A percentile compares a stretch with the other conserved stretches of the same genome.
Conservation (phyloP, 495 filamentous ascomycete genomes). For the Penicillium taxi region DNA sequence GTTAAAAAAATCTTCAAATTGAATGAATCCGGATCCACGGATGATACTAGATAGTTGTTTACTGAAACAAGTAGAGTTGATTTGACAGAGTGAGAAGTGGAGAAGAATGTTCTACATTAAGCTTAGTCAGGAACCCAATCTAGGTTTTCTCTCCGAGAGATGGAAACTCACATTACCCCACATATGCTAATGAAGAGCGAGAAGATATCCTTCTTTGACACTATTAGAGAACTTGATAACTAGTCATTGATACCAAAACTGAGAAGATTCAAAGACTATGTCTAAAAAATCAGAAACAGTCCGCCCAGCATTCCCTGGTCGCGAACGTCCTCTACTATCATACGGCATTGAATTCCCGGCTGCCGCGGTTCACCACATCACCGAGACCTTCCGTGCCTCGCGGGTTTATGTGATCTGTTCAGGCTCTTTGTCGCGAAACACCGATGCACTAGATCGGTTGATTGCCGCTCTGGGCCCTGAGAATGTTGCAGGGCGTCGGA, state of each 20-base stretch:
- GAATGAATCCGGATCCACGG: too few relatives aligned
- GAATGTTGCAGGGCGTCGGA: slow-evolving; percentile 41
- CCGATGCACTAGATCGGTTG: slow-evolving; percentile 40
- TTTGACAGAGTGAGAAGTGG: too few relatives aligned
- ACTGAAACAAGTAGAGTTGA: too few relatives aligned
- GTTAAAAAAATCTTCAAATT: too few relatives aligned
- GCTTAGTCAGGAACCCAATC: too few relatives aligned
- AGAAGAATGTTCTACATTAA: too few relatives aligned
- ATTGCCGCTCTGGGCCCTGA: slow-evolving; percentile 35
- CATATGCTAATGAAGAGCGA: background rate
- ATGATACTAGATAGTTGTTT: too few relatives aligned
- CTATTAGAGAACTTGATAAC: too few relatives aligned
- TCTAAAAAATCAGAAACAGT: slow-evolving; percentile 25
- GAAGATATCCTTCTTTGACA: background rate
- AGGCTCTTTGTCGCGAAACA: slow-evolving; percentile 48
- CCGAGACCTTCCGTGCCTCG: slow-evolving; percentile 43
- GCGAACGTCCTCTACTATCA: slow-evolving; percentile 36
- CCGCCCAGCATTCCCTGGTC: slow-evolving; percentile 30
- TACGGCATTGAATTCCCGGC: slow-evolving; percentile 46
- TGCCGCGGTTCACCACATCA: slow-evolving; percentile 42
- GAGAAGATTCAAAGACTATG: too few relatives aligned
- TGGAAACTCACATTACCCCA: too few relatives aligned
- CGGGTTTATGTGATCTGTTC: slow-evolving; percentile 56
- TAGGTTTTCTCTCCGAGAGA: too few relatives aligned
- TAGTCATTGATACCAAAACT: too few relatives aligned